Conservation (phyloP, 1,139 yeast species). For the Yamadazyma taylorii region DNA sequence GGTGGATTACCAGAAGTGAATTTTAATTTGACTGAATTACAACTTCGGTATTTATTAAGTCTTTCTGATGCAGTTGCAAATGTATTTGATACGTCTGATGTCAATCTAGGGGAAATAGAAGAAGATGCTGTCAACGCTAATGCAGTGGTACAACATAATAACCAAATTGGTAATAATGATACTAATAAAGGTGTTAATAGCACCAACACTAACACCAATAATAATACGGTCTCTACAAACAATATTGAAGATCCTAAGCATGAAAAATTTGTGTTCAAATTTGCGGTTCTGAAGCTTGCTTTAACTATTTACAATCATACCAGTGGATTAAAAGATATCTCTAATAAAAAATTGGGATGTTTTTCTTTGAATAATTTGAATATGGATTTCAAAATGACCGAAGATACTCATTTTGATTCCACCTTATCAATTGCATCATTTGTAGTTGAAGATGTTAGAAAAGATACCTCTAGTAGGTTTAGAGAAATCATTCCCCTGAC, state of each 20-base stretch:
- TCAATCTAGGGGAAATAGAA: slow-evolving; percentile 52
- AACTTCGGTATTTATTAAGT: slow-evolving; percentile 58
- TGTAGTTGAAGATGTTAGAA: slow-evolving; percentile 73
- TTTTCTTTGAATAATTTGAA: slow-evolving; percentile 65
- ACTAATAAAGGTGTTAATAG: background rate
- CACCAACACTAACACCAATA: background rate
- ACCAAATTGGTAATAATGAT: background rate
- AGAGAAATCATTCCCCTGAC: slow-evolving; percentile 78
- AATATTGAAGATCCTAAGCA: slow-evolving; percentile 26
- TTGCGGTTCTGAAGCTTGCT: slow-evolving; percentile 63
- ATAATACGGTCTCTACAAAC: background rate
- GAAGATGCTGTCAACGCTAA: slow-evolving; percentile 64
- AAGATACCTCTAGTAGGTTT: slow-evolving; percentile 62
- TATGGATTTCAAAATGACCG: slow-evolving; percentile 48
- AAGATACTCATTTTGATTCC: slow-evolving; percentile 58
- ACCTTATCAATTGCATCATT: slow-evolving; percentile 71
- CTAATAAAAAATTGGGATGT: slow-evolving; percentile 52
- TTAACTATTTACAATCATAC: slow-evolving; percentile 67
- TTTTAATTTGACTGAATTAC: slow-evolving; percentile 74
- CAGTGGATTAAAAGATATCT: slow-evolving; percentile 32
- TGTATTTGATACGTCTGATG: slow-evolving; percentile 43
- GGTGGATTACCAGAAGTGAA: slow-evolving; percentile 70
- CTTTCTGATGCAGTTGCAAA: slow-evolving; percentile 58
- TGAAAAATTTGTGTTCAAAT: slow-evolving; percentile 47
- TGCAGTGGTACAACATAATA: slow-evolving; percentile 38